phyloP scores from a whole-genome alignment of 352 stramenopile genomes.

The Phytophthora rubi region DNA sequence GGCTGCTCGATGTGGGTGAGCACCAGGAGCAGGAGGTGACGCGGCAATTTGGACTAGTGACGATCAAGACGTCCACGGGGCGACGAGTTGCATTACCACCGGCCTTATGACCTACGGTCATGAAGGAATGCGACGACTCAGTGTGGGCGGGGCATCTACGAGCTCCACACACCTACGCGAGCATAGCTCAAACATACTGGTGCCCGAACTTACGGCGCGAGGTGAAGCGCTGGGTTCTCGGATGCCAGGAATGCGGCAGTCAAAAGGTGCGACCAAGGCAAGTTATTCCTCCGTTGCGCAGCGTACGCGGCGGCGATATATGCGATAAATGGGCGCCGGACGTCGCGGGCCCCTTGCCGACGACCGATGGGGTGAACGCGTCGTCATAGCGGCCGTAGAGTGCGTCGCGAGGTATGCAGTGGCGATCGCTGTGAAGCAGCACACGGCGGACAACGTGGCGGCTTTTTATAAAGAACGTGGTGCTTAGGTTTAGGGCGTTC shows the following conservation, averaged over 20 bases:
- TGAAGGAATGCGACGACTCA: not conserved
- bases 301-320: not conserved
- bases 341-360: not conserved
- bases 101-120: not conserved
- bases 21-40: too few species aligned
- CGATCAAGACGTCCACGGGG: not conserved
- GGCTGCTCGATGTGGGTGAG: not conserved
- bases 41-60: not conserved
- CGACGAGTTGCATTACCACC: not conserved
- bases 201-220: not conserved
- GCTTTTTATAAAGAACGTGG: not conserved
- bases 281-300: not conserved
- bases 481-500: not conserved
- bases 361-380: not conserved
- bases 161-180: not conserved
- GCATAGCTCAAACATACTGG: not conserved
- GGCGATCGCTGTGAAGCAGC: not conserved
- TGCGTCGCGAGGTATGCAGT: not conserved
- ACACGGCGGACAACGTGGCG: not conserved
- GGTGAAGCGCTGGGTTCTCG: not conserved
- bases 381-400: not conserved
- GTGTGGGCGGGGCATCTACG: not conserved
- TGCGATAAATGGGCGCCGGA: not conserved
- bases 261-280: not conserved
- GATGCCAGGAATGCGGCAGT: not conserved